Evolutionary conservation across 176 grass and related monocot genomes (phyloP), one percentile per base, ranked within the genome.

Genomic region (Ampelocalamus luodianensis): DNA sequence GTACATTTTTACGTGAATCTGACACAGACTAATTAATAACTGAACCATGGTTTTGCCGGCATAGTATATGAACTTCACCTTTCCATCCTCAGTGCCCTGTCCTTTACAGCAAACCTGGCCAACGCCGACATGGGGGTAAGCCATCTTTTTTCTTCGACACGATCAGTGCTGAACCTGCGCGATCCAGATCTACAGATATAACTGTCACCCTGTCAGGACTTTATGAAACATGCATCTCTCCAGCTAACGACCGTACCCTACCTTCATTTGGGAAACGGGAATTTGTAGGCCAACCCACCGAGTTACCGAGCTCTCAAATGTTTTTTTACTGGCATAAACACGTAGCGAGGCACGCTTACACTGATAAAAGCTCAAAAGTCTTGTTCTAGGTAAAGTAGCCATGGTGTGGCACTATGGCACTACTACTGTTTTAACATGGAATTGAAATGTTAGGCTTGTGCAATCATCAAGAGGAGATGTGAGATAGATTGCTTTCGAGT

Each of bases 141-240:
- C 5, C 18, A 32, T 32, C 3, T 46, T 13, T 32, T 44, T 44
- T 18, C 13, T 26, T 79, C 4, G 40, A 79, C 58, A 29, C 23
- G 39, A 65, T 79, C 59, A 29, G 13, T 62, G 38, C n/a, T 18
- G 14, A 6, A 2, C 40, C 38, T 18, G 39, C 23, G 4, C 39
- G 42, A 65, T 65, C 77, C 43, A 65, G 77, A 65, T 79, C 60
- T 46, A 34, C 59, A 34, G 24, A 17, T 46, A 11, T 48, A 48
- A 32, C 23, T 17, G 32, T 58, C 29, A n/a, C 20, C 29, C 24
- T 73, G 37, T 77, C 54, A 24, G 11, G 55, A 6, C 59, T 46
- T 48, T 11, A 34, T 6, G n/a, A 29, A 64, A 34, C 58, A 79
- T 29, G 42, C 42, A 6, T 45, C 40, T 48, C 15, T 38, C 50